phyloP scores from a whole-genome alignment of 2,329 filamentous ascomycete genomes.

The Aspergillus sp. region DNA sequence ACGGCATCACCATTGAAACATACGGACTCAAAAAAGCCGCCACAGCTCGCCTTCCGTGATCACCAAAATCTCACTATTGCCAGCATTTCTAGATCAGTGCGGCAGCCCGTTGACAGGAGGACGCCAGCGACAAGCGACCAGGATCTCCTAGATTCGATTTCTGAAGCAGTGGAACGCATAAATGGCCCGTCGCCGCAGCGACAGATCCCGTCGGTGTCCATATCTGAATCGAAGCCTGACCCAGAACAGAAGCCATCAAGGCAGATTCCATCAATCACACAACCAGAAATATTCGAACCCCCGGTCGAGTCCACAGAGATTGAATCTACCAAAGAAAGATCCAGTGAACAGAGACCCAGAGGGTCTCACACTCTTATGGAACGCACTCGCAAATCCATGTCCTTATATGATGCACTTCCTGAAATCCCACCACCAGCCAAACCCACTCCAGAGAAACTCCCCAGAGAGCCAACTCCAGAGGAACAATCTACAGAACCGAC shows the following conservation, averaged over 20 bases:
- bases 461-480: neutral
- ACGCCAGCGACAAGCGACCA: slow-evolving; percentile 29
- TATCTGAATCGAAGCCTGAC: slow-evolving; percentile 4
- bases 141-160: slow-evolving; percentile 34
- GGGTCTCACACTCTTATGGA: slow-evolving; percentile 60
- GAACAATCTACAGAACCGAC: neutral
- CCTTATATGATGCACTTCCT: slow-evolving; percentile 40
- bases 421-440: neutral
- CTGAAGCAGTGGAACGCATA: slow-evolving; percentile 32
- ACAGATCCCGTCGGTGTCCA: neutral
- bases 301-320: slow-evolving; percentile 7
- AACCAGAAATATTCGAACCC: neutral
- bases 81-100: slow-evolving; percentile 36
- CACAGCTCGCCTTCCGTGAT: slow-evolving; percentile 33
- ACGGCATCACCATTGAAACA: neutral
- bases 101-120: slow-evolving; percentile 26
- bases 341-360: neutral
- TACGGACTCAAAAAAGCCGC: slow-evolving; percentile 10
- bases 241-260: neutral
- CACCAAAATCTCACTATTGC: slow-evolving; percentile 41
- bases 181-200: slow-evolving; percentile 21
- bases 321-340: slow-evolving; percentile 7
- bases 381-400: slow-evolving; percentile 82
- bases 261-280: slow-evolving; percentile 5
- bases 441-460: neutral